These are phyloP conservation scores for Penicillium oxalicum DNA, from an alignment of 2,329 filamentous ascomycete species.

Conservation along the genomic window DNA sequence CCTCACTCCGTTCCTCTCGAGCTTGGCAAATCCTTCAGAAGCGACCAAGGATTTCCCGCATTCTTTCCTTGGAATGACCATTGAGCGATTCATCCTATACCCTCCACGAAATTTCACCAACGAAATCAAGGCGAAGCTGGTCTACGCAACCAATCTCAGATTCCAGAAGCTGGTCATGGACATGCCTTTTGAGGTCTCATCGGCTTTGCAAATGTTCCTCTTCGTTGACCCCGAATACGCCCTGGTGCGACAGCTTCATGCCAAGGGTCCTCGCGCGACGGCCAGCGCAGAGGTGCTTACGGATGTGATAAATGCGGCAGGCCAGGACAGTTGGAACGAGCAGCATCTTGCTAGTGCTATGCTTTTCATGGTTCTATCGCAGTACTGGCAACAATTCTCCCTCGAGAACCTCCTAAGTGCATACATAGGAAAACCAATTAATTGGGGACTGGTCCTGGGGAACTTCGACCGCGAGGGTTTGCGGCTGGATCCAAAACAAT, in stretches of 20 bases:
- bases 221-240: slow-evolving; percentile 39
- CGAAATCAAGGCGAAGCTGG: slow-evolving; percentile 61
- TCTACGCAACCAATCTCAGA: slow-evolving; percentile 60
- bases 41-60: slow-evolving; percentile 61
- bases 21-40: slow-evolving; percentile 60
- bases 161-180: slow-evolving; percentile 56
- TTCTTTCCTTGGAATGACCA: slow-evolving; percentile 67
- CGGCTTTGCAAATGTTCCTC: slow-evolving; percentile 42
- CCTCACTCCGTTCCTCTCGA: slow-evolving; percentile 69
- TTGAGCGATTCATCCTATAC: slow-evolving; percentile 82
- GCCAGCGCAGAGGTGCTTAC: slow-evolving; percentile 64
- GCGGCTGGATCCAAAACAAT: slow-evolving; percentile 70
- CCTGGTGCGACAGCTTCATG: slow-evolving; percentile 62
- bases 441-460: slow-evolving; percentile 65
- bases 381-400: slow-evolving; percentile 58
- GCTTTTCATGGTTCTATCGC: slow-evolving; percentile 61
- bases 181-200: slow-evolving; percentile 39
- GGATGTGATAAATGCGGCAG: slow-evolving; percentile 52
- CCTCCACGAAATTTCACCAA: slow-evolving; percentile 82
- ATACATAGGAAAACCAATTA: slow-evolving; percentile 50
- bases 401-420: slow-evolving; percentile 61
- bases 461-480: slow-evolving; percentile 76
- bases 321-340: slow-evolving; percentile 63
- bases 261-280: slow-evolving; percentile 68
- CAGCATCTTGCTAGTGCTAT: slow-evolving; percentile 77